Conservation (phyloP, 495 filamentous ascomycete genomes). For the Thermothielavioides terrestris region DNA sequence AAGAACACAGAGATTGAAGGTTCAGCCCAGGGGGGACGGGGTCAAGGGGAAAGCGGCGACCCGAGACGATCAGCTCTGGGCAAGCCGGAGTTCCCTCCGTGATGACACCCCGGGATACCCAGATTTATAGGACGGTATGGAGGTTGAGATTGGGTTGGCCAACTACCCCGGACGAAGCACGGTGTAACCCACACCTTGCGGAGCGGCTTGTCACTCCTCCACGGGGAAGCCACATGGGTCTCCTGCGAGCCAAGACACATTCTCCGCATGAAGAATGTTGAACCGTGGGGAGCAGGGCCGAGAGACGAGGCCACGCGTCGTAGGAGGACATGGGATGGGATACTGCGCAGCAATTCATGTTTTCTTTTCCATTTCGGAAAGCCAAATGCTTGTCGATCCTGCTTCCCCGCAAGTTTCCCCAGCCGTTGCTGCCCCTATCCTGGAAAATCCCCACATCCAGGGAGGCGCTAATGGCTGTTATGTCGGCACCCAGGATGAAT, state of each 20-base stretch:
- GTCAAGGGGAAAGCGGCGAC: no score
- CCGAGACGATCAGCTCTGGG: slow-evolving; percentile 4
- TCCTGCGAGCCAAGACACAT: slow-evolving; percentile 1
- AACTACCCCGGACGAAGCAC: slow-evolving; percentile 1
- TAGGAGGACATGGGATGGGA: not conserved
- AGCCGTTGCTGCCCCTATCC: not conserved
- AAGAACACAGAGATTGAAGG: not conserved
- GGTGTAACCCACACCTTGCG: slow-evolving; percentile 1
- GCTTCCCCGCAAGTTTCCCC: slow-evolving; percentile 10
- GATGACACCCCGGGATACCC: slow-evolving; percentile 6
- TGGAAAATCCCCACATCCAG: slow-evolving; percentile 1
- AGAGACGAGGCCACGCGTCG: not conserved
- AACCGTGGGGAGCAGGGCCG: slow-evolving; percentile 1
- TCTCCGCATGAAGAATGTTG: slow-evolving; percentile 9
- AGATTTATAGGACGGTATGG: slow-evolving; percentile 10
- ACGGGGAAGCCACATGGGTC: slow-evolving; percentile 11
- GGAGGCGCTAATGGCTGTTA: not conserved
- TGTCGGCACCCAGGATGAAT: slow-evolving; percentile 14
- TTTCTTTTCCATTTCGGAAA: slow-evolving; percentile 5
- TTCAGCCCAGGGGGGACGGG: not conserved
- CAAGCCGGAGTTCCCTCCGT: not conserved
- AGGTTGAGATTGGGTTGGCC: not conserved
- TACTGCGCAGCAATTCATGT: slow-evolving; percentile 8
- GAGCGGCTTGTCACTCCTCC: slow-evolving; percentile 14
- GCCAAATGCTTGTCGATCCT: not conserved